Evolutionary conservation across 768 basidiomycete genomes (phyloP).

Genomic region (Amanita rimosa): DNA sequence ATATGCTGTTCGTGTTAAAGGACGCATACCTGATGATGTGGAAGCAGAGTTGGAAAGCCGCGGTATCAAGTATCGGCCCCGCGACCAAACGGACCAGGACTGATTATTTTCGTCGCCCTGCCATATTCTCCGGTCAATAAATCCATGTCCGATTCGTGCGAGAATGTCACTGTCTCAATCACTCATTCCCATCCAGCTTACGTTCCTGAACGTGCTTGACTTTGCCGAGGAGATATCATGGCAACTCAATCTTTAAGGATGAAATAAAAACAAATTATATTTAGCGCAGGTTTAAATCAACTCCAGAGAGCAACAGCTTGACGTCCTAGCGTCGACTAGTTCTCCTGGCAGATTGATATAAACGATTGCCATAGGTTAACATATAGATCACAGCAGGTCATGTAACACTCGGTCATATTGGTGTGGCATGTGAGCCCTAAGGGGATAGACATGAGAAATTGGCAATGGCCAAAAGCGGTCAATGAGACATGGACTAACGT

Average conservation of each 20-base stretch:
- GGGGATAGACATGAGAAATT: background rate
- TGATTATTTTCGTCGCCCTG: conserved; percentile 18
- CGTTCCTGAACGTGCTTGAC: background rate
- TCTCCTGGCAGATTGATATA: background rate
- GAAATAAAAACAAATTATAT: too few relatives aligned
- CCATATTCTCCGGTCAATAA: background rate
- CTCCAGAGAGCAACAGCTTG: background rate
- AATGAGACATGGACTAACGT: conserved; percentile 31
- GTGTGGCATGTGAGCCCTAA: conserved; percentile 67
- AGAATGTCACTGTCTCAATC: background rate
- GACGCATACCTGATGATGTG: conserved; percentile 77
- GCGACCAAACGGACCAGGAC: conserved; percentile 72
- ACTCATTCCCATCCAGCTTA: background rate
- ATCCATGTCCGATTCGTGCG: background rate
- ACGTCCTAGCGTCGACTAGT: background rate
- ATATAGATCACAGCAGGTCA: conserved; percentile 40
- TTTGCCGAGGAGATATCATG: background rate
- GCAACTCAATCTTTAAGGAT: too few relatives aligned
- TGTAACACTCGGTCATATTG: conserved; percentile 70
- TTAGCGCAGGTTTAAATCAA: too few relatives aligned
- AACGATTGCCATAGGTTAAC: background rate
- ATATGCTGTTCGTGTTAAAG: conserved; percentile 87
- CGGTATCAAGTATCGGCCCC: conserved; percentile 75
- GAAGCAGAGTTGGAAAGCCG: conserved; percentile 69
- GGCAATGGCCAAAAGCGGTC: conserved; percentile 7